Percentiles rank a stretch among this genome's conserved stretches.
These are phyloP conservation scores for Trichoderma reesei DNA, from an alignment of 495 filamentous ascomycete species.

Conservation along the genomic window DNA sequence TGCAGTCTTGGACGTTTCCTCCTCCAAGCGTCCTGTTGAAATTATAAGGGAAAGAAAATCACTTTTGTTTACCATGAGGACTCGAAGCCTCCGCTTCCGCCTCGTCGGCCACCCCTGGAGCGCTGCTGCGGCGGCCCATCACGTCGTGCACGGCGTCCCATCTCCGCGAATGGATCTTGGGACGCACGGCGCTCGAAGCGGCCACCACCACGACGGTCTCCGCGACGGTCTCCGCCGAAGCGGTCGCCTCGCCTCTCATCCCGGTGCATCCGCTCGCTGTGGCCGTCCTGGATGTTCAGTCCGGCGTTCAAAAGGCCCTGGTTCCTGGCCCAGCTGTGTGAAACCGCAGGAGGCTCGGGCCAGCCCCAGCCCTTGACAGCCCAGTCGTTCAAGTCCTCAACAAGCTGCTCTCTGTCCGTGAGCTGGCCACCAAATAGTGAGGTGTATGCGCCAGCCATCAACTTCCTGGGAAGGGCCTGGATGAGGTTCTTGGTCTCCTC, in stretches of 20 bases:
- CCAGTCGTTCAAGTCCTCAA: conserved; percentile 54
- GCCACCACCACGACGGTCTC: conserved; percentile 11
- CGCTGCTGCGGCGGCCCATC: background rate
- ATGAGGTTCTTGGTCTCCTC: conserved; percentile 26
- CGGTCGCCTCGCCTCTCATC: conserved; percentile 11
- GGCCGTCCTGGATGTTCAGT: conserved; percentile 19
- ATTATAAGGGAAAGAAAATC: background rate
- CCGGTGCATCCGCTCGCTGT: conserved; percentile 14
- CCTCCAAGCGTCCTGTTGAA: background rate
- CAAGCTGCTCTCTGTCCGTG: conserved; percentile 26
- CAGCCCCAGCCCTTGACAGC: conserved; percentile 52
- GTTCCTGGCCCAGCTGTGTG: conserved; percentile 29
- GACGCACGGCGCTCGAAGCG: conserved; percentile 4
- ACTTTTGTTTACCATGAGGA: background rate
- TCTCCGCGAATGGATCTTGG: background rate
- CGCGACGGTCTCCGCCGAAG: too few relatives aligned
- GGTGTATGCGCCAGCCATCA: conserved; percentile 30
- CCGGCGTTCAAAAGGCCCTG: conserved; percentile 30
- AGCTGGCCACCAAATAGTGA: conserved; percentile 43
- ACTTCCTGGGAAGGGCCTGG: conserved; percentile 20
- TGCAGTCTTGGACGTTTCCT: background rate
- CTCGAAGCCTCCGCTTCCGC: background rate
- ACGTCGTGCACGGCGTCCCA: background rate
- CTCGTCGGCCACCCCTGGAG: background rate
- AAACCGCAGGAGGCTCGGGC: conserved; percentile 44